Base-by-base conservation (phyloP, 2,329 filamentous ascomycete species). In the Colletotrichum sp. region DNA sequence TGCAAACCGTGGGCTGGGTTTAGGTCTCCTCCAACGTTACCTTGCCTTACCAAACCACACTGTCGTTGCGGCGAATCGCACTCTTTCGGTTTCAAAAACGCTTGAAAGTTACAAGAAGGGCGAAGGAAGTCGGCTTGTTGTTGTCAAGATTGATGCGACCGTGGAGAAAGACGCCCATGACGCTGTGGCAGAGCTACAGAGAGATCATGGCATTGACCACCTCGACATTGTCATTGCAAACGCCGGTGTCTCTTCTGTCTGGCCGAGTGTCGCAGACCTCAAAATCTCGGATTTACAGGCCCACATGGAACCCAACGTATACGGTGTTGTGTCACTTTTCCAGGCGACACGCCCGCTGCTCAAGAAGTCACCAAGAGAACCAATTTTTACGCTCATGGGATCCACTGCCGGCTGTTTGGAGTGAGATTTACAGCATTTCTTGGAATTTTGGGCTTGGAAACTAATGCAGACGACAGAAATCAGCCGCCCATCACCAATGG, bases 41-140 rank as follows among this genome's bases (percentile, higher is more conserved):
- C 83, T 88, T 2, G 84, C 87, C n/a, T 87, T 88, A 56, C 88
- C 90, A 79, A 90, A 93, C 83, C 90, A 93, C 82, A 89, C 79
- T 8, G 80, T 86, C 62, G 85, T 87, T 22, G 86, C 86, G 27
- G 82, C 80, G 3, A 83, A 84, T 64, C 85, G 87, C 13, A 74
- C 86, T 77, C 80, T 82, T n/a, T 27, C 80, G 1, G 78, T 78
- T 1, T 82, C 84, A 1, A 71, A 78, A 27, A 76, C 80, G 2
- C 82, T 88, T n/a, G 52, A 66, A 2, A 70, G 79, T 1, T 80
- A 90, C 0, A 82, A 86, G n/a, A 83, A 75, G 13, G 87, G 78
- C 18, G 52, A 79, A 6, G 81, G 80, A 27, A 87, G 82, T 36
- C 79, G 67, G 2, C 74, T 90, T 3, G 81, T 88, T 22, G 73